Percentiles rank a stretch among this genome's conserved stretches.
These are phyloP conservation scores for Metroxylon sagu DNA, from an alignment of 176 grass and related monocot genomes.

Conservation along the genomic window DNA sequence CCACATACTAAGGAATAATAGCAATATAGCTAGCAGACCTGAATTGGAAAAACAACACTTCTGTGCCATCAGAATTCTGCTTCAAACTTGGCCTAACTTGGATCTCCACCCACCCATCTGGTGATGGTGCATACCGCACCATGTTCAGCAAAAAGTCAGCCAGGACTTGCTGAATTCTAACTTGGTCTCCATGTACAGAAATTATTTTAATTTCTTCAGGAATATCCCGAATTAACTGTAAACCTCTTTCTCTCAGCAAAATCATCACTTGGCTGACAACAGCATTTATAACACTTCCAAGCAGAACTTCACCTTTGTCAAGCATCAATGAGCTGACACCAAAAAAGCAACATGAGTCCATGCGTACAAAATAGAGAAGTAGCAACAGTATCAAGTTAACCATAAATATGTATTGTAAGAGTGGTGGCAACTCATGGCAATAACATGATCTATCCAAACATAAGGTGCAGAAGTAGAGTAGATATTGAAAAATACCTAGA, in stretches of 20 bases:
- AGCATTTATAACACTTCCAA: constrained; percentile 76
- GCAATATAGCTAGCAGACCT: constrained; percentile 38
- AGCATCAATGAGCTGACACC: constrained; percentile 63
- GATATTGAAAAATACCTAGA: no score
- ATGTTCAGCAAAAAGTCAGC: constrained; percentile 85
- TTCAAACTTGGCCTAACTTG: constrained; percentile 79
- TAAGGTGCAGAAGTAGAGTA: no score
- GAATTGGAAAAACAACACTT: constrained; percentile 57
- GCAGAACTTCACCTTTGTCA: constrained; percentile 76
- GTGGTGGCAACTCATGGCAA: no score
- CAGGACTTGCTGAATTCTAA: constrained; percentile 88
- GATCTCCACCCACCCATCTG: constrained; percentile 87
- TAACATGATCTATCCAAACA: no score
- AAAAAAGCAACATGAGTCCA: constrained; percentile 11
- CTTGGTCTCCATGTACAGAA: constrained; percentile 74
- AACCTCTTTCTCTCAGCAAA: constrained; percentile 72
- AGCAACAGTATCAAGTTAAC: no score
- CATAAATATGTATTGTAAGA: no score
- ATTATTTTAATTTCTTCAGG: constrained; percentile 90
- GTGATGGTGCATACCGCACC: constrained; percentile 61
- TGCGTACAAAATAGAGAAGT: no score
- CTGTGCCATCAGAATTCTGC: constrained; percentile 51
- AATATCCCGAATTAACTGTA: constrained; percentile 92
- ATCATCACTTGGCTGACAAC: constrained; percentile 97
- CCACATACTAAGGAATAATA: no score